Percentiles rank a stretch among this genome's conserved stretches.
Conservation (phyloP, 108 stramenopile genomes). For the Licmophora abbreviata region DNA sequence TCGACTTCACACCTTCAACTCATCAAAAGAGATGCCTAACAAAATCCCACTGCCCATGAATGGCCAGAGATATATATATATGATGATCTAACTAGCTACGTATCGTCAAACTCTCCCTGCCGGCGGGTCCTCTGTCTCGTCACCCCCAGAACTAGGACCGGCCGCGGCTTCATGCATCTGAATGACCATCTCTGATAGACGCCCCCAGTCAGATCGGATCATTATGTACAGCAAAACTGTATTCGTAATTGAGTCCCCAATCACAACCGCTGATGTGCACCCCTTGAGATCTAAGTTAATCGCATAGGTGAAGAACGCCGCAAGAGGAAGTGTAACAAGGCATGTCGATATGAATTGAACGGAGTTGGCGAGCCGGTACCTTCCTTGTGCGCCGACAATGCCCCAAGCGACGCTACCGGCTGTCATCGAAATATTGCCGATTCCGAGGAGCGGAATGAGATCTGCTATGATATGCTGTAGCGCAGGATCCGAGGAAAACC, state of each 20-base stretch:
- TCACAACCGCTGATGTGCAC: conserved; percentile 28
- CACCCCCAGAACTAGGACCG: too few species aligned
- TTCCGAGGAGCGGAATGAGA: conserved; percentile 25
- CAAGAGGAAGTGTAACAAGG: conserved; percentile 41
- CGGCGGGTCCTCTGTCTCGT: too few species aligned
- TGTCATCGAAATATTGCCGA: conserved; percentile 45
- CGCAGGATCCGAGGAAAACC: conserved; percentile 1
- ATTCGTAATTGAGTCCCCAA: conserved; percentile 41
- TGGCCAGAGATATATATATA: too few species aligned
- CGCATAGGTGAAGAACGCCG: conserved; percentile 24
- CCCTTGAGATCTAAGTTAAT: conserved; percentile 37
- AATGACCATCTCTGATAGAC: conserved; percentile 6
- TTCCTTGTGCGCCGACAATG: conserved; percentile 51
- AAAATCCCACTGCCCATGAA: too few species aligned
- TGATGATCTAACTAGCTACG: too few species aligned
- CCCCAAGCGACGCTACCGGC: conserved; percentile 45
- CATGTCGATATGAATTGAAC: conserved; percentile 38
- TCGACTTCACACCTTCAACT: too few species aligned
- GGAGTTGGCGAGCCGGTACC: conserved; percentile 42
- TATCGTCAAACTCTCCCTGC: too few species aligned
- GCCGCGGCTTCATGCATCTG: neutral
- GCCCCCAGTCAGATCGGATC: conserved; percentile 38
- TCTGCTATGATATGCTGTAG: conserved; percentile 3
- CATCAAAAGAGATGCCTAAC: too few species aligned
- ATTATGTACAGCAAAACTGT: conserved; percentile 30